Evolutionary conservation across 2,329 filamentous ascomycete species (phyloP).

Genomic region (Fusarium oligoseptatum): DNA sequence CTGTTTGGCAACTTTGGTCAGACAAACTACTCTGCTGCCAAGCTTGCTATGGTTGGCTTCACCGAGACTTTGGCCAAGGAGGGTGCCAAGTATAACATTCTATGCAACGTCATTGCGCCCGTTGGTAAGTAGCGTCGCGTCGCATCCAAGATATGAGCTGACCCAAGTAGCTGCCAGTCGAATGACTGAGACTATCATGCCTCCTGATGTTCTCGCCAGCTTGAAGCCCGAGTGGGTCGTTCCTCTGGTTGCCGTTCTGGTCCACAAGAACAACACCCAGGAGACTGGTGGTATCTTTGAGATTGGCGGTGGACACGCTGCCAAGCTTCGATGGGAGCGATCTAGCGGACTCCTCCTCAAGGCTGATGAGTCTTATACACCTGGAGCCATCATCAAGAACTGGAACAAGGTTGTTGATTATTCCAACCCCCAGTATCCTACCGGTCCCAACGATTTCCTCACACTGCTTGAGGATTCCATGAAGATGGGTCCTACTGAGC

Average conservation of each 20-base stretch:
- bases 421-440: slow-evolving; percentile 82
- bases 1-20: slow-evolving; percentile 97
- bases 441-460: slow-evolving; percentile 89
- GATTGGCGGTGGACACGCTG: slow-evolving; percentile 90
- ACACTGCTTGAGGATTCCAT: slow-evolving; percentile 85
- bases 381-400: slow-evolving; percentile 87
- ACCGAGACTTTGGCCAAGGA: slow-evolving; percentile 98
- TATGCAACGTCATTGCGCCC: slow-evolving; percentile 94
- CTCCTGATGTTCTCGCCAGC: slow-evolving; percentile 87
- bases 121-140: slow-evolving; percentile 64
- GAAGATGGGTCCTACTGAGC: slow-evolving; percentile 79
- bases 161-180: slow-evolving; percentile 79
- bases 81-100: slow-evolving; percentile 97
- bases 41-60: slow-evolving; percentile 95
- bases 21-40: slow-evolving; percentile 96
- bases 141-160: slow-evolving; percentile 13
- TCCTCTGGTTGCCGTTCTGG: slow-evolving; percentile 88
- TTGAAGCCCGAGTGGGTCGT: slow-evolving; percentile 96
- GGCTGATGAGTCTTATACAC: slow-evolving; percentile 88
- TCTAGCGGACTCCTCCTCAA: slow-evolving; percentile 90
- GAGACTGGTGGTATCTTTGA: slow-evolving; percentile 95
- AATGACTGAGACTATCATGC: slow-evolving; percentile 97
- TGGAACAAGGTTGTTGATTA: slow-evolving; percentile 93
- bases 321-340: slow-evolving; percentile 96
- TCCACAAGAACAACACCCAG: slow-evolving; percentile 83